A percentile compares a stretch with the other conserved stretches of the same genome.
Conservation (phyloP, 108 stramenopile genomes). For the Pseudonitzschia multistriata region DNA sequence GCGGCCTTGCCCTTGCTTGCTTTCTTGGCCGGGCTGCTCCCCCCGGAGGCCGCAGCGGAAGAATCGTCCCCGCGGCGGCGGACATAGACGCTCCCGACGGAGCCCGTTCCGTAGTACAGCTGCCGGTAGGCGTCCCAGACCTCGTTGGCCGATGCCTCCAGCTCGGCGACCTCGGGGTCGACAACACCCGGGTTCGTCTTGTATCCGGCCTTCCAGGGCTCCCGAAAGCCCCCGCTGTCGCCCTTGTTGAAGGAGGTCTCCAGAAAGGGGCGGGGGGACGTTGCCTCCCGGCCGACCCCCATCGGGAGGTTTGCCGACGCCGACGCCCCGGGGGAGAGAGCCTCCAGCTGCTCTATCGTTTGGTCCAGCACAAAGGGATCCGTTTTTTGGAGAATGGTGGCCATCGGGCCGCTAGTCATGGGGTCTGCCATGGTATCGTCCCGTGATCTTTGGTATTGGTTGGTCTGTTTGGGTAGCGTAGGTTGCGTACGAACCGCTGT, state of each 20-base stretch:
- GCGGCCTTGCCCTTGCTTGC: conserved; percentile 14
- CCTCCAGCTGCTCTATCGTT: neutral
- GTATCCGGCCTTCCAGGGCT: neutral
- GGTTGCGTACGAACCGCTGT: too few relatives aligned
- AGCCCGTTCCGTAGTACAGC: conserved; percentile 83
- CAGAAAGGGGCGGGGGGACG: neutral
- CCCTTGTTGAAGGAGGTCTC: neutral
- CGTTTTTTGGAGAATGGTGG: neutral
- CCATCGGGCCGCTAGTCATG: neutral
- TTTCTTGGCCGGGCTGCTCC: neutral
- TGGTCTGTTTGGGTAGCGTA: too few relatives aligned
- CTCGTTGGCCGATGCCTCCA: conserved; percentile 73
- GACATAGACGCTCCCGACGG: conserved; percentile 82
- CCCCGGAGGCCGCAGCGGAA: neutral
- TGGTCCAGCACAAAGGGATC: conserved; percentile 1
- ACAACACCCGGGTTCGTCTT: neutral
- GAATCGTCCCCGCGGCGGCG: conserved; percentile 68
- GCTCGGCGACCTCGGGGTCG: neutral
- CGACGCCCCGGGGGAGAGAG: neutral
- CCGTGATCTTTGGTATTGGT: too few relatives aligned
- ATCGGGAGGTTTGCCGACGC: neutral
- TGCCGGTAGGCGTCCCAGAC: conserved; percentile 90
- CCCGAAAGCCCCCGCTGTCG: neutral
- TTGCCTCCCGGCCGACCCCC: neutral
- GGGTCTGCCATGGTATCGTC: neutral